Evolutionary conservation across 176 grass and related monocot genomes (phyloP).

Genomic region (Elaeis guineensis): DNA sequence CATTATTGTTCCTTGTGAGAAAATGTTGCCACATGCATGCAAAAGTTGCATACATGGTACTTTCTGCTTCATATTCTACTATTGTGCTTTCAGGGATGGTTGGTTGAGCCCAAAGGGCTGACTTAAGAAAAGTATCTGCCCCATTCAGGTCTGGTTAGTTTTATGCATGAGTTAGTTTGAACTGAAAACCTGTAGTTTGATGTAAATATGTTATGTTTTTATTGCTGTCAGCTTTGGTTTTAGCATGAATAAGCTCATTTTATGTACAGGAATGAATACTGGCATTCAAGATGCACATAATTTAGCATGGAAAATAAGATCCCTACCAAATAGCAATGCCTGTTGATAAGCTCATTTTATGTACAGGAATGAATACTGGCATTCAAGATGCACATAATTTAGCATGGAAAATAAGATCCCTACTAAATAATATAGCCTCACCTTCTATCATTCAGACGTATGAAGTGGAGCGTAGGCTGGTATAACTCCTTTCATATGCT

Average conservation of each 20-base stretch:
- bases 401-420: conserved; percentile 77
- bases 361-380: conserved; percentile 96
- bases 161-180: too few relatives aligned
- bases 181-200: too few relatives aligned
- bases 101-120: too few relatives aligned
- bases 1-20: too few relatives aligned
- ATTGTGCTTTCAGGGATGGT: too few relatives aligned
- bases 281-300: conserved; percentile 94
- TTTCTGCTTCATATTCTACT: too few relatives aligned
- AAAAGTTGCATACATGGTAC: too few relatives aligned
- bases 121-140: too few relatives aligned
- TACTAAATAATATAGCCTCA: conserved; percentile 46
- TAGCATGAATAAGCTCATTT: conserved; percentile 1
- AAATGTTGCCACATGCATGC: too few relatives aligned
- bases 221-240: too few relatives aligned
- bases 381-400: conserved; percentile 91
- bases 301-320: conserved; percentile 85
- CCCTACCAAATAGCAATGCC: background rate
- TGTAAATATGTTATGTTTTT: too few relatives aligned
- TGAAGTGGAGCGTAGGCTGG: conserved; percentile 70
- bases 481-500: conserved; percentile 37
- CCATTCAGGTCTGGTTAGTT: too few relatives aligned
- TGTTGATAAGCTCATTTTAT: conserved; percentile 7
- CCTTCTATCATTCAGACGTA: conserved; percentile 71
- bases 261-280: conserved; percentile 91